Evolutionary conservation across 257 asterid genomes (phyloP).

Genomic region (Euphrasia confusa): DNA sequence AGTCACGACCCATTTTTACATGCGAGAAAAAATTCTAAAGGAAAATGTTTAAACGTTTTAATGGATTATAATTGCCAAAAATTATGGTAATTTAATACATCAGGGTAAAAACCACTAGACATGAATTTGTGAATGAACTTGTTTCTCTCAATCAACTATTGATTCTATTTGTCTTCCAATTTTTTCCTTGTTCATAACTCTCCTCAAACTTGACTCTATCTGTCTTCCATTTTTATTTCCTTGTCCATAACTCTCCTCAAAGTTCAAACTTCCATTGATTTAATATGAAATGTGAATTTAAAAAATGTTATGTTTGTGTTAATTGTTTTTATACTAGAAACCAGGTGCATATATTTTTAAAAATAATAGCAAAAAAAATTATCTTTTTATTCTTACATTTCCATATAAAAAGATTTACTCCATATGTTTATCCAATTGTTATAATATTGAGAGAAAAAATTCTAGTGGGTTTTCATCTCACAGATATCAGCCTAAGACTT

Average conservation of each 20-base stretch:
- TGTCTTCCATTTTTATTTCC: too few species aligned
- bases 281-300: neutral
- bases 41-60: neutral
- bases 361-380: neutral
- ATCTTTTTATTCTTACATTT: neutral
- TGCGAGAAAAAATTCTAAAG: neutral
- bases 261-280: neutral
- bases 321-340: neutral
- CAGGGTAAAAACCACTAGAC: neutral
- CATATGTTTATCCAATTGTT: neutral
- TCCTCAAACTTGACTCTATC: neutral
- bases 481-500: too few species aligned
- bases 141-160: neutral
- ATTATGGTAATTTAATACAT: neutral
- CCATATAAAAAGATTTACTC: neutral
- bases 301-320: neutral
- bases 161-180: neutral
- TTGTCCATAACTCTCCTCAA: neutral
- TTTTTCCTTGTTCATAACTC: neutral
- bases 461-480: neutral
- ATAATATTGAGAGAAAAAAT: neutral
- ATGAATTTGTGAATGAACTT: neutral
- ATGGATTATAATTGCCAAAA: conserved; percentile 4
- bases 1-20: neutral
- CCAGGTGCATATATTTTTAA: neutral